These are phyloP conservation scores for Clarireedia monteithiana DNA, from an alignment of 2,329 filamentous ascomycete species.

Conservation along the genomic window DNA sequence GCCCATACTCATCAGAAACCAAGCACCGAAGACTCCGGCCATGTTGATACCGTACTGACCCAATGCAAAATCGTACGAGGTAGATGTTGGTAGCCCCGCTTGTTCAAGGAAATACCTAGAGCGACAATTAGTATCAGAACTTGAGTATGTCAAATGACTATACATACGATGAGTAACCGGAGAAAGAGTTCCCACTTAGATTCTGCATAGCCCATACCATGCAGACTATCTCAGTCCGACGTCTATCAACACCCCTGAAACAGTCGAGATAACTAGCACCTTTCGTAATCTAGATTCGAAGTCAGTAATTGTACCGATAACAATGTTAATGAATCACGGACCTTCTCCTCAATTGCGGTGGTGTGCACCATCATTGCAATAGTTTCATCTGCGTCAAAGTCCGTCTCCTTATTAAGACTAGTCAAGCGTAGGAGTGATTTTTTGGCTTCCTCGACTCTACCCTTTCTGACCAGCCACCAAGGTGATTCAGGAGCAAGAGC, in stretches of 20 bases:
- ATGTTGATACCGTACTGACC: conserved; percentile 42
- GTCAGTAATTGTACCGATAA: neutral
- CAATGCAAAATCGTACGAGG: conserved; percentile 48
- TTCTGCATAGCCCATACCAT: conserved; percentile 61
- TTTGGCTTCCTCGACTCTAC: conserved; percentile 36
- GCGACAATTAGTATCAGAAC: neutral
- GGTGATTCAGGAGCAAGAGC: conserved; percentile 40
- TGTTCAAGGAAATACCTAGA: conserved; percentile 46
- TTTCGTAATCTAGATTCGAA: conserved; percentile 20
- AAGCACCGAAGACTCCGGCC: conserved; percentile 45
- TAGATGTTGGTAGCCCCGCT: conserved; percentile 41
- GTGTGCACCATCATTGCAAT: conserved; percentile 51
- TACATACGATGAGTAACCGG: conserved; percentile 48
- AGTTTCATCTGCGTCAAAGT: conserved; percentile 39
- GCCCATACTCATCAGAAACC: conserved; percentile 36
- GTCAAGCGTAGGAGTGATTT: conserved; percentile 28
- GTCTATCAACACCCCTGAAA: conserved; percentile 39
- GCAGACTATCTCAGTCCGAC: conserved; percentile 48
- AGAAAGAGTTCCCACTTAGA: conserved; percentile 53
- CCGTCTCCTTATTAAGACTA: conserved; percentile 33
- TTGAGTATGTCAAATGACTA: conserved; percentile 28
- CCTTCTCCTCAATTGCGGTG: conserved; percentile 45
- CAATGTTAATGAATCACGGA: neutral
- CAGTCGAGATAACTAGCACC: conserved; percentile 44
- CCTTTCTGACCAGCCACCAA: conserved; percentile 41